phyloP scores from a whole-genome alignment of 106 monocot genomes.

The Phalaenopsis equestris region DNA sequence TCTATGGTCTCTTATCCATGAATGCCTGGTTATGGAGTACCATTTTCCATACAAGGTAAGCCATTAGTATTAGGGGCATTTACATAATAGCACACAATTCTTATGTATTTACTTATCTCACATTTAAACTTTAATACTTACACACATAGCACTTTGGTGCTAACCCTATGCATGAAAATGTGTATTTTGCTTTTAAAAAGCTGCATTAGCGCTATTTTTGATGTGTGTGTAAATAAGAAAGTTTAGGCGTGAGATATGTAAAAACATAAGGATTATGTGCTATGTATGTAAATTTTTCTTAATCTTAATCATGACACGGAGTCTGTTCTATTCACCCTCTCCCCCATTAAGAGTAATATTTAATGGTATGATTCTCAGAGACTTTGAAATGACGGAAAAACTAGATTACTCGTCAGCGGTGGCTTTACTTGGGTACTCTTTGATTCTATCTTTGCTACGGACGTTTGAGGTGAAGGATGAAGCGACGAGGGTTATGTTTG shows the following conservation, averaged over 20 bases:
- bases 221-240: too few relatives aligned
- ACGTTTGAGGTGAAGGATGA: conserved; percentile 80
- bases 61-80: not conserved
- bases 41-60: conserved; percentile 80
- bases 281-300: too few relatives aligned
- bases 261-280: too few relatives aligned
- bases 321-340: not conserved
- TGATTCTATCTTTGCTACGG: conserved; percentile 67
- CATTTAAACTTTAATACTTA: too few relatives aligned
- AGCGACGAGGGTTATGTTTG: conserved; percentile 85
- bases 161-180: too few relatives aligned
- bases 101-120: too few relatives aligned
- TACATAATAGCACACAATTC: too few relatives aligned
- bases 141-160: too few relatives aligned
- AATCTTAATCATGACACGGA: not conserved
- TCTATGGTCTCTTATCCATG: conserved; percentile 79
- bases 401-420: conserved; percentile 94
- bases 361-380: conserved; percentile 29
- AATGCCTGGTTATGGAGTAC: conserved; percentile 98
- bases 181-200: too few relatives aligned
- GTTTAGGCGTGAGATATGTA: too few relatives aligned
- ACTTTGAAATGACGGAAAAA: conserved; percentile 83
- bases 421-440: conserved; percentile 78
- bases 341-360: not conserved
- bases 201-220: too few relatives aligned